Evolutionary conservation across 805 yeast genomes (phyloP).

Genomic region (Suhomyces vadensis): DNA sequence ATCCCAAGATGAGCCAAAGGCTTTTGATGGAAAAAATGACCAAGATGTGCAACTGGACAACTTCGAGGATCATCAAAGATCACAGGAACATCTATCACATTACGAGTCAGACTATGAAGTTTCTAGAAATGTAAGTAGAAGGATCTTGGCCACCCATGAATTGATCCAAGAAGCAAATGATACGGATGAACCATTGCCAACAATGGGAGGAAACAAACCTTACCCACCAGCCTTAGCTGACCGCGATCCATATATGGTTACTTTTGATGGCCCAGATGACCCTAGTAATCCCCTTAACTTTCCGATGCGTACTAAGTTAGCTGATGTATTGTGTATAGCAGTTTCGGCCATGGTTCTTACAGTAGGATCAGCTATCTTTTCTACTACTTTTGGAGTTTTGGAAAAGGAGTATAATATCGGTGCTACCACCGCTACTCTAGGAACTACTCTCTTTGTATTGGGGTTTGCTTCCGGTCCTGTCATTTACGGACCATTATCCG

Average conservation of each 20-base stretch:
- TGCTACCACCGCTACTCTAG: conserved; percentile 66
- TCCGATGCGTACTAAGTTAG: too few relatives aligned
- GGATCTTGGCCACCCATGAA: conserved; percentile 21
- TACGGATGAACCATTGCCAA: conserved; percentile 33
- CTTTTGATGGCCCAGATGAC: conserved; percentile 76
- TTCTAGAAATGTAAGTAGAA: conserved; percentile 20
- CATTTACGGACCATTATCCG: conserved; percentile 29
- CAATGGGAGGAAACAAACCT: conserved; percentile 66
- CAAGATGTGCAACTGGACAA: too few relatives aligned
- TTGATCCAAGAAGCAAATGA: conserved; percentile 20
- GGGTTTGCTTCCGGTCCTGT: conserved; percentile 95
- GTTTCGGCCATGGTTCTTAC: too few relatives aligned
- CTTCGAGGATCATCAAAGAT: too few relatives aligned
- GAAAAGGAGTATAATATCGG: conserved; percentile 59
- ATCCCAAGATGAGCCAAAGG: too few relatives aligned
- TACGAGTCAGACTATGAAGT: conserved; percentile 24
- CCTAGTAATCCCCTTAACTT: conserved; percentile 82
- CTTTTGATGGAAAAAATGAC: too few relatives aligned
- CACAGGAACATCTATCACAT: too few relatives aligned
- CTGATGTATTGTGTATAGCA: too few relatives aligned
- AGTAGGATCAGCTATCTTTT: conserved; percentile 47
- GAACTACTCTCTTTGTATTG: conserved; percentile 78
- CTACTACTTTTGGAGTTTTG: conserved; percentile 57
- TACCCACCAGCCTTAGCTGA: conserved; percentile 64
- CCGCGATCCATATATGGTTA: conserved; percentile 58